Conservation (phyloP, 345 rosid species). For the Mangifera indica region DNA sequence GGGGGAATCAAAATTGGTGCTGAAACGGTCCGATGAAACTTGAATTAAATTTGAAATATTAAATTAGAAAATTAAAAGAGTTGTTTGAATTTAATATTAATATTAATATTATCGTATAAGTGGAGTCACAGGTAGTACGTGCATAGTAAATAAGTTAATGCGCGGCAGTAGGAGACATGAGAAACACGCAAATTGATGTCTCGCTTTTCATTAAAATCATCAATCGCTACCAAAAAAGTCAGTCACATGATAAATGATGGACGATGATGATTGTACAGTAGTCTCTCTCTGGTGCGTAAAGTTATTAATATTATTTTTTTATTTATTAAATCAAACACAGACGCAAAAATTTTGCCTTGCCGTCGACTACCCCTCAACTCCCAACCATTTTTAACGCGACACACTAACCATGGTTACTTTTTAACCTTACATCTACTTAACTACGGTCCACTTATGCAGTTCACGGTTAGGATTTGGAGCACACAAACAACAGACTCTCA, state of each 20-base stretch:
- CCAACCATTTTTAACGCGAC: conserved; percentile 25
- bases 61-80: too few species aligned
- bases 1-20: too few species aligned
- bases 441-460: conserved; percentile 34
- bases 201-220: conserved; percentile 14
- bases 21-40: too few species aligned
- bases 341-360: conserved; percentile 25
- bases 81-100: too few species aligned
- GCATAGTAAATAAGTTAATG: conserved; percentile 4
- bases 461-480: conserved; percentile 23
- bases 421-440: conserved; percentile 23
- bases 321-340: neutral
- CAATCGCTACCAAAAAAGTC: conserved; percentile 2
- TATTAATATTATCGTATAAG: neutral
- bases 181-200: conserved; percentile 26
- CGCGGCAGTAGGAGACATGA: conserved; percentile 23
- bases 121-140: conserved; percentile 21
- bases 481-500: conserved; percentile 1
- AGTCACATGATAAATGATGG: neutral
- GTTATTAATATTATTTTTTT: neutral
- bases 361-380: conserved; percentile 41
- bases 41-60: too few species aligned
- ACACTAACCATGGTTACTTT: conserved; percentile 41
- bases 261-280: neutral
- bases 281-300: neutral